Evolutionary conservation across 1,284 basidiomycete genomes (phyloP).

Genomic region (Cerioporus squamosus): DNA sequence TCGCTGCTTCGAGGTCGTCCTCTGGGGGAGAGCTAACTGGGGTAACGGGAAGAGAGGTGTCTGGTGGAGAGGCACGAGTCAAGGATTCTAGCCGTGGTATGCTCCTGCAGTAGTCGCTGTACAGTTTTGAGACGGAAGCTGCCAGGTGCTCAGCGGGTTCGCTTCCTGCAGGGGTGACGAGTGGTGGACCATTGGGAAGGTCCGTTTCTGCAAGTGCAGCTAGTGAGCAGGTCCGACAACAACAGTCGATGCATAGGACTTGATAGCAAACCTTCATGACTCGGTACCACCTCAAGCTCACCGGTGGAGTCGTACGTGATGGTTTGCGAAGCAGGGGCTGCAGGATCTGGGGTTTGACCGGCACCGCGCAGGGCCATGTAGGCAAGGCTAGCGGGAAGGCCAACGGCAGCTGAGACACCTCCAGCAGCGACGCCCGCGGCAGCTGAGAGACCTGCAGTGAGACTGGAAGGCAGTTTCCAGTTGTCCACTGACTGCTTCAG

Average conservation of each 20-base stretch:
- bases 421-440: background rate
- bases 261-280: background rate
- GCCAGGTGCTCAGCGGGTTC: background rate
- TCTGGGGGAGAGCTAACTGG: constrained; percentile 5
- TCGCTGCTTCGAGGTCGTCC: constrained; percentile 38
- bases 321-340: background rate
- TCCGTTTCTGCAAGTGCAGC: background rate
- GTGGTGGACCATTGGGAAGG: background rate
- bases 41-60: background rate
- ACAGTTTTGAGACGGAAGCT: constrained; percentile 12
- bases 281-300: background rate
- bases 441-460: background rate
- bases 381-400: background rate
- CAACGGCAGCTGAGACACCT: background rate
- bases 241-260: too few species aligned
- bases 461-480: background rate
- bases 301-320: constrained; percentile 1
- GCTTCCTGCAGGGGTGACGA: too few species aligned
- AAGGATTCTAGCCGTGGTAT: constrained; percentile 18
- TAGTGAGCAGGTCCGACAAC: background rate
- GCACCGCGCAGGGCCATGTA: background rate
- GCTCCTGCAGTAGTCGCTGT: constrained; percentile 26
- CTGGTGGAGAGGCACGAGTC: background rate
- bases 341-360: background rate
- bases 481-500: background rate